Evolutionary conservation across 179 eudicot species (phyloP).

Genomic region (Nepenthes alata): DNA sequence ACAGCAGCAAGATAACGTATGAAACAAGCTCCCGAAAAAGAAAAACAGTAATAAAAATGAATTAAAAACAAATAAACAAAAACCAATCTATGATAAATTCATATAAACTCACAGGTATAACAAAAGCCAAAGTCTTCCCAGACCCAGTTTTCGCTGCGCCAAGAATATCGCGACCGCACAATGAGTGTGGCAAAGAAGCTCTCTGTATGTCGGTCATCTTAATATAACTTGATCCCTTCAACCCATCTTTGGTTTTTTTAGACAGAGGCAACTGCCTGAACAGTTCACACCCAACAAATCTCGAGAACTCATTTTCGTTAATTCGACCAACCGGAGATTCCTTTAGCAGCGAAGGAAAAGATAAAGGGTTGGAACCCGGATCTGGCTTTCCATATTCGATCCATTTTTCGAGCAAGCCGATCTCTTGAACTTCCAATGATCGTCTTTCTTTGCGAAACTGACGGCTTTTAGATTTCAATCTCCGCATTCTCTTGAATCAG

Average conservation of each 20-base stretch:
- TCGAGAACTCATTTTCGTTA: constrained; percentile 38
- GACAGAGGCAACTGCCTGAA: constrained; percentile 69
- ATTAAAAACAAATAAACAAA: constrained; percentile 2
- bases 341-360: constrained; percentile 37
- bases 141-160: constrained; percentile 97
- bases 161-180: constrained; percentile 75
- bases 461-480: constrained; percentile 26
- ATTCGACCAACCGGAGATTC: constrained; percentile 42
- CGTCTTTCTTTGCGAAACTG: constrained; percentile 32
- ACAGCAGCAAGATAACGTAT: too few relatives aligned
- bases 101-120: constrained; percentile 58
- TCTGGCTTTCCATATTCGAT: constrained; percentile 45
- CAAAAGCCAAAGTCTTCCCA: constrained; percentile 81
- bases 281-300: constrained; percentile 44
- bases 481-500: constrained; percentile 19
- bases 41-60: too few relatives aligned
- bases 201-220: constrained; percentile 77
- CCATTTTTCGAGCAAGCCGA: constrained; percentile 62
- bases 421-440: constrained; percentile 41
- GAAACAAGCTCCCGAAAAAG: too few relatives aligned
- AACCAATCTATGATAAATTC: neutral
- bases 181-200: constrained; percentile 80
- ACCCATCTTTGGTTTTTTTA: constrained; percentile 64
- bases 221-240: constrained; percentile 24
- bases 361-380: constrained; percentile 65